phyloP scores from a whole-genome alignment of 2,329 filamentous ascomycete species.

The Thelonectria rubi region DNA sequence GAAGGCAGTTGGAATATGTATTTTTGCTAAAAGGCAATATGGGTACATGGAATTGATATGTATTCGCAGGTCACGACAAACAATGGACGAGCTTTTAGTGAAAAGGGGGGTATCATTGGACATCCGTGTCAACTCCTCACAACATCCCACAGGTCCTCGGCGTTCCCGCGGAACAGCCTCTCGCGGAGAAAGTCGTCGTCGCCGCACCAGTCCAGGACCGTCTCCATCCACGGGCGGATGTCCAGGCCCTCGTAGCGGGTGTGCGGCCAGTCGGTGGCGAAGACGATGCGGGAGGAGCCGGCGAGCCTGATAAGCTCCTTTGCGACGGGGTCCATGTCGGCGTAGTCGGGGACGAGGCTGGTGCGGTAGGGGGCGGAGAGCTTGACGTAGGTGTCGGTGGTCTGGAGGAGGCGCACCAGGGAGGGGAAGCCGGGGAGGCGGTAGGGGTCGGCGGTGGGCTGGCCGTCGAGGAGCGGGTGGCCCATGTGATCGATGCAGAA shows the following conservation, averaged over 20 bases:
- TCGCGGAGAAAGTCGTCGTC: conserved; percentile 54
- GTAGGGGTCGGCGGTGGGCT: conserved; percentile 37
- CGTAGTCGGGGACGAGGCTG: conserved; percentile 53
- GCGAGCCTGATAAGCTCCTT: conserved; percentile 58
- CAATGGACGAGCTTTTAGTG: background rate
- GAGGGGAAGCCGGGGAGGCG: conserved; percentile 45
- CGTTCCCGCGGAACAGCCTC: conserved; percentile 64
- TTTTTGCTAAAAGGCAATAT: background rate
- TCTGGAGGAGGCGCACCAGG: conserved; percentile 56
- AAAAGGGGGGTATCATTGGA: background rate
- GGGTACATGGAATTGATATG: background rate
- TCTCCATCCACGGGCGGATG: conserved; percentile 56
- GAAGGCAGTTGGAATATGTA: background rate
- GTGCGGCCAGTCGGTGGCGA: conserved; percentile 72
- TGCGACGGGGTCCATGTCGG: conserved; percentile 58
- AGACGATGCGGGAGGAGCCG: conserved; percentile 56
- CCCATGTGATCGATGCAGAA: conserved; percentile 70
- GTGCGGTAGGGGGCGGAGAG: conserved; percentile 67
- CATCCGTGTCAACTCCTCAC: conserved; percentile 2
- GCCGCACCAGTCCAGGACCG: conserved; percentile 62
- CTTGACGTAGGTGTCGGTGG: conserved; percentile 64
- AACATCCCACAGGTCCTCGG: conserved; percentile 58
- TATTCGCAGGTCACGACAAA: background rate
- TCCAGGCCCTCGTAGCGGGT: conserved; percentile 67
- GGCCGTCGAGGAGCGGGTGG: conserved; percentile 51